These are phyloP conservation scores for Chrysosporium keratinophilum DNA, from an alignment of 2,329 filamentous ascomycete species.

Conservation along the genomic window DNA sequence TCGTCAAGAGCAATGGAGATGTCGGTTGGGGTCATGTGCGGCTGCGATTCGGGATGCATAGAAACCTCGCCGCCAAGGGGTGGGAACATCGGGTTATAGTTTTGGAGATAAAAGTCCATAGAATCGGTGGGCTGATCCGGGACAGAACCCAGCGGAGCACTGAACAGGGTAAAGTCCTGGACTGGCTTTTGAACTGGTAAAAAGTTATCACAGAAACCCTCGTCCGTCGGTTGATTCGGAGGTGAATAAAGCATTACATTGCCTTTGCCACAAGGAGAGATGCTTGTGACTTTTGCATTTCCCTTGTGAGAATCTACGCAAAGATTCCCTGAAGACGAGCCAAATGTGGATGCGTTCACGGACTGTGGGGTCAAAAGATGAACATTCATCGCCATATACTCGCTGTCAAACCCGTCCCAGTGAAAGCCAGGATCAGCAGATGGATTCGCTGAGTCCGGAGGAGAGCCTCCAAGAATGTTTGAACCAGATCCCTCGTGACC, in stretches of 20 bases:
- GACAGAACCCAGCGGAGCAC: not conserved
- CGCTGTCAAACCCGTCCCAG: slow-evolving; percentile 17
- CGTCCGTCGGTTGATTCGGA: slow-evolving; percentile 19
- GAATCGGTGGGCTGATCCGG: not conserved
- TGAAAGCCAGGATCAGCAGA: slow-evolving; percentile 17
- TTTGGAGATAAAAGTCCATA: not conserved
- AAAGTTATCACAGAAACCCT: slow-evolving; percentile 19
- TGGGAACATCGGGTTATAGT: not conserved
- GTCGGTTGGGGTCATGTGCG: not conserved
- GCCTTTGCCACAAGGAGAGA: slow-evolving; percentile 23
- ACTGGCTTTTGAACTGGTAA: slow-evolving; percentile 16
- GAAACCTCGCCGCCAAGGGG: not conserved
- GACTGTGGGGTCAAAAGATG: slow-evolving; percentile 21
- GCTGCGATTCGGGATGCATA: not conserved
- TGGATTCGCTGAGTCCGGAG: slow-evolving; percentile 10
- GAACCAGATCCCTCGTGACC: not conserved
- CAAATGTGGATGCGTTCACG: slow-evolving; percentile 3
- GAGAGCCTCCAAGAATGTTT: slow-evolving; percentile 13
- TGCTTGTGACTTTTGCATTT: slow-evolving; percentile 17
- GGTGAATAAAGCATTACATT: slow-evolving; percentile 26
- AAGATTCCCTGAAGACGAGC: slow-evolving; percentile 4
- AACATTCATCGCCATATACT: slow-evolving; percentile 22
- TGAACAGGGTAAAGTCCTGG: slow-evolving; percentile 24
- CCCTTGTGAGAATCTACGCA: slow-evolving; percentile 14
- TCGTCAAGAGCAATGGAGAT: not conserved